phyloP scores from a whole-genome alignment of 2,329 filamentous ascomycete genomes.

The Corynespora cassiicola region DNA sequence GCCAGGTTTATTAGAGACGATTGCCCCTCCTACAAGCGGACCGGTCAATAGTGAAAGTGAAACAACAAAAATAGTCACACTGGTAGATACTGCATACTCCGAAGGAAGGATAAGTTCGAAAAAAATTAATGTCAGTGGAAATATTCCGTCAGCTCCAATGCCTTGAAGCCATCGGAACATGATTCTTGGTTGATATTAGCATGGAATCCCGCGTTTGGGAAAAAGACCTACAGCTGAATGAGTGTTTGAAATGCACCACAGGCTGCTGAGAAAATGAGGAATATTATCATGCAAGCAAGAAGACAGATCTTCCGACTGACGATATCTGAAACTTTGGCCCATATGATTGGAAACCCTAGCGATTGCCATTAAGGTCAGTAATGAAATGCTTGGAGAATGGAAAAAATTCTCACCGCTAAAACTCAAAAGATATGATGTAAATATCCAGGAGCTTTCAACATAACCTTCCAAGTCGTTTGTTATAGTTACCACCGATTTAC shows the following conservation, averaged over 20 bases:
- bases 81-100: constrained; percentile 6
- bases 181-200: no score
- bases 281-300: constrained; percentile 25
- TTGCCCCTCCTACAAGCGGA: constrained; percentile 19
- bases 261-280: constrained; percentile 35
- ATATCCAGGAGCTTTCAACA: no score
- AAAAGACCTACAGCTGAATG: no score
- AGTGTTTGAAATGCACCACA: constrained; percentile 36
- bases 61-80: constrained; percentile 5
- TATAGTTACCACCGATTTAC: no score
- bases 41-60: constrained; percentile 11
- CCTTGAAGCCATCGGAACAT: constrained; percentile 40
- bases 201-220: neutral
- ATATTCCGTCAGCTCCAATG: constrained; percentile 35
- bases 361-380: no score
- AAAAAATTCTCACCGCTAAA: no score
- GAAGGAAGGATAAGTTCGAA: constrained; percentile 29
- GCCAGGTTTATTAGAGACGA: constrained; percentile 10
- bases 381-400: no score
- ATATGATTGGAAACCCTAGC: constrained; percentile 37
- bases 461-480: no score
- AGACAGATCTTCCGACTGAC: constrained; percentile 31
- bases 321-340: constrained; percentile 40
- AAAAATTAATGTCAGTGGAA: constrained; percentile 32
- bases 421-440: no score